A percentile compares a stretch with the other conserved stretches of the same genome.
Evolutionary conservation across 169 alveolate species (phyloP).

Genomic region (Plasmodium knowlesi): DNA sequence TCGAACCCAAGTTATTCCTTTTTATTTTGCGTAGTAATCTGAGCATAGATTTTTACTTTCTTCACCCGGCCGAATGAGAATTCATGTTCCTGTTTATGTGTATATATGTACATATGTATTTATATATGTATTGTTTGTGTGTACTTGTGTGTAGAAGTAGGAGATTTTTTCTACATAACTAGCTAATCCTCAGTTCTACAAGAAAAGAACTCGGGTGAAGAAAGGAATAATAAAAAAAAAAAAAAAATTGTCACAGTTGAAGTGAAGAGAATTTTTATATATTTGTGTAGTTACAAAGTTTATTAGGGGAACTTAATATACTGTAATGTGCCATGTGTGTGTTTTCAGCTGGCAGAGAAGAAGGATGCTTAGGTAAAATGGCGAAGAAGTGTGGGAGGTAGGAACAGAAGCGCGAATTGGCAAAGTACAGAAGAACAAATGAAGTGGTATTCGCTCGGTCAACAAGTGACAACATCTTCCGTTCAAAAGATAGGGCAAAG

Average conservation of each 20-base stretch:
- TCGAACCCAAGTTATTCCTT: background rate
- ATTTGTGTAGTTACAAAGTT: background rate
- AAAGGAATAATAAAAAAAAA: background rate
- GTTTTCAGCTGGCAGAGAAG: background rate
- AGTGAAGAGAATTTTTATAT: background rate
- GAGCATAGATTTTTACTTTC: background rate
- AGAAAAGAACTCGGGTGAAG: background rate
- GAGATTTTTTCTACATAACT: background rate
- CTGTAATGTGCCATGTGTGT: background rate
- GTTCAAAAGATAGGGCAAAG: background rate
- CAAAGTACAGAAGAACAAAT: background rate
- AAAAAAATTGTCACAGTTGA: background rate
- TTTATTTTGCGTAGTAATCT: background rate
- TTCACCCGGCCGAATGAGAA: background rate
- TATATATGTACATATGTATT: too few species aligned
- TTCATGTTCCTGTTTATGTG: background rate
- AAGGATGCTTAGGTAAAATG: background rate
- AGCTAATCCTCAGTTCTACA: background rate
- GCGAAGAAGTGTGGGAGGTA: background rate
- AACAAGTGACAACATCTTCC: background rate
- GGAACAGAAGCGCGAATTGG: background rate
- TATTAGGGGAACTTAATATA: background rate
- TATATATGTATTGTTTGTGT: too few species aligned
- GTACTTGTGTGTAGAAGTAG: background rate
- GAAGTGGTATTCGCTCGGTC: background rate